Conservation (phyloP, 2,329 filamentous ascomycete species). For the Fusarium sp. region DNA sequence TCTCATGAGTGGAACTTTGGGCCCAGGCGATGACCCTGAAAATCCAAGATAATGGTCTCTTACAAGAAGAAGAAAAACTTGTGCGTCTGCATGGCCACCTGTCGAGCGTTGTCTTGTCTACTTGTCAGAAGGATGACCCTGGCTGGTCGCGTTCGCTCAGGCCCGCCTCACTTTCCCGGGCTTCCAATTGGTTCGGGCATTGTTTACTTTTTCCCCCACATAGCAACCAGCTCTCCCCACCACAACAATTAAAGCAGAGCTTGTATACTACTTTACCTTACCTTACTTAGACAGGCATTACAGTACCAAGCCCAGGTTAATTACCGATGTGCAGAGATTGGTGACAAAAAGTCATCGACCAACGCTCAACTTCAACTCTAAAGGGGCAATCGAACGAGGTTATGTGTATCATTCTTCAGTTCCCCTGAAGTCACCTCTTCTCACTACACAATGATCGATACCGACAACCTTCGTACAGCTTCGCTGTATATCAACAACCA, state of each 20-base stretch:
- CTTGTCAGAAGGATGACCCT: constrained; percentile 34
- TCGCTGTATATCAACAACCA: constrained; percentile 80
- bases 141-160: constrained; percentile 21
- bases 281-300: constrained; percentile 24
- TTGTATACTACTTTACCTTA: constrained; percentile 24
- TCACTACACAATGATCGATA: constrained; percentile 63
- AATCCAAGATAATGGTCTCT: background rate
- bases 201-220: constrained; percentile 55
- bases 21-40: constrained; percentile 36
- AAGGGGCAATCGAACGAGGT: constrained; percentile 24
- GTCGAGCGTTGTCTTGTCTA: constrained; percentile 41
- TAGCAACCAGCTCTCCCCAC: constrained; percentile 51
- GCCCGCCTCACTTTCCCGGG: constrained; percentile 41
- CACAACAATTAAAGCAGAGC: constrained; percentile 38
- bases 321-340: constrained; percentile 18
- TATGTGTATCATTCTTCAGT: constrained; percentile 36
- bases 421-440: constrained; percentile 10
- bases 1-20: constrained; percentile 27
- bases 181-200: constrained; percentile 41
- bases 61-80: constrained; percentile 14
- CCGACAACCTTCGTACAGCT: constrained; percentile 72
- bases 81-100: constrained; percentile 42
- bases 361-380: constrained; percentile 9
- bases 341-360: constrained; percentile 24
- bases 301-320: constrained; percentile 13